These are phyloP conservation scores for California macrophylla DNA, from an alignment of 441 rosid genomes.

Conservation along the genomic window DNA sequence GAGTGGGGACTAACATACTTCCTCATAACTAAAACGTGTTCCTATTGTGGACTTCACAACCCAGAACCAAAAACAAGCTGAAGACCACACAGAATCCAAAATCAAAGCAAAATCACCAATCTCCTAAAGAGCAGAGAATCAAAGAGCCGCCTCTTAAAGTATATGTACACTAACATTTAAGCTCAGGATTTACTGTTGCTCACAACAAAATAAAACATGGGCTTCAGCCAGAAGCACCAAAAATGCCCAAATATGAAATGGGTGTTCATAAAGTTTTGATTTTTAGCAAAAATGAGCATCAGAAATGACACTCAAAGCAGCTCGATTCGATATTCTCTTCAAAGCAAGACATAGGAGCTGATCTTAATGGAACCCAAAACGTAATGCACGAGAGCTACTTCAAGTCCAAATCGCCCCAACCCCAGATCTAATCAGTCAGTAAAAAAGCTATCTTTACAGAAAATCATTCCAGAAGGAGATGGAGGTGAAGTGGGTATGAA, in stretches of 20 bases:
- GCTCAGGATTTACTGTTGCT: slow-evolving; percentile 18
- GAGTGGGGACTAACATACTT: slow-evolving; percentile 50
- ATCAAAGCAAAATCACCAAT: slow-evolving; percentile 23
- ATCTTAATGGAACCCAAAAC: neutral
- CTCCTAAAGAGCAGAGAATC: slow-evolving; percentile 25
- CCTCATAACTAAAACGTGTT: slow-evolving; percentile 23
- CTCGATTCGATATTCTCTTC: neutral
- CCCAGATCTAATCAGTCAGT: slow-evolving; percentile 4
- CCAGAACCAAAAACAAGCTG: slow-evolving; percentile 10
- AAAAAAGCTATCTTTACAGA: slow-evolving; percentile 5
- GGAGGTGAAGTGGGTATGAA: neutral
- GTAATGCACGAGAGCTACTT: neutral
- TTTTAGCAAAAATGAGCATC: neutral
- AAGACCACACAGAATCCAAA: slow-evolving; percentile 12
- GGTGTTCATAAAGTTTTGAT: neutral
- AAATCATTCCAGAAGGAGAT: neutral
- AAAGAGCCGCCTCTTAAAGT: slow-evolving; percentile 28
- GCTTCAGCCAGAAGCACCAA: slow-evolving; percentile 20
- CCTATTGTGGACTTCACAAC: slow-evolving; percentile 19
- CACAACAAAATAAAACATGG: slow-evolving; percentile 14
- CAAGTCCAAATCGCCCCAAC: neutral
- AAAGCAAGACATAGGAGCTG: slow-evolving; percentile 1
- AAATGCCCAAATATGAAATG: neutral
- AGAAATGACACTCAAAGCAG: neutral
- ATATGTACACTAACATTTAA: slow-evolving; percentile 25